Conservation (phyloP, 2,329 filamentous ascomycete species). For the Ceratocystis huliohia region DNA sequence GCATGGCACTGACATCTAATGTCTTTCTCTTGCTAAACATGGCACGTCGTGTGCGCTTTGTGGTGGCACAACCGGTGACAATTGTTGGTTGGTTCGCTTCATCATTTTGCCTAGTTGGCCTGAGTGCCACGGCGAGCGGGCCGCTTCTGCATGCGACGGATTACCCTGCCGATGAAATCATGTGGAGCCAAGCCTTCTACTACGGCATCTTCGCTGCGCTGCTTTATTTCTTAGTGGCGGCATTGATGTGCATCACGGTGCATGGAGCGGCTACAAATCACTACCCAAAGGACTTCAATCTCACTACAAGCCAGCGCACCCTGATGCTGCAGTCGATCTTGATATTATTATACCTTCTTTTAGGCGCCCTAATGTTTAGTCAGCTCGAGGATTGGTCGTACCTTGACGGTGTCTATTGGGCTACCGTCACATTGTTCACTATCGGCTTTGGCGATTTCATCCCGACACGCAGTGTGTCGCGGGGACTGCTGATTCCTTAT, state of each 20-base stretch:
- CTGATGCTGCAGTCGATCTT: slow-evolving; percentile 83
- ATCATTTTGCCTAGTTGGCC: slow-evolving; percentile 51
- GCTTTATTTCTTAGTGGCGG: slow-evolving; percentile 67
- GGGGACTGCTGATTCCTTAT: slow-evolving; percentile 69
- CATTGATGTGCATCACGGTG: slow-evolving; percentile 67
- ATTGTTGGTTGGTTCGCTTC: slow-evolving; percentile 68
- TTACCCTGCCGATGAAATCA: slow-evolving; percentile 37
- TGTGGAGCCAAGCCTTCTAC: slow-evolving; percentile 72
- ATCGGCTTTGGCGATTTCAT: slow-evolving; percentile 49
- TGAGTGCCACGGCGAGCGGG: slow-evolving; percentile 52
- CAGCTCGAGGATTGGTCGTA: slow-evolving; percentile 62
- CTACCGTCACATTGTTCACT: slow-evolving; percentile 57
- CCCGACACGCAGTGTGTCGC: slow-evolving; percentile 40
- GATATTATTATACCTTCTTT: slow-evolving; percentile 66
- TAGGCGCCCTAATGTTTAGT: slow-evolving; percentile 65
- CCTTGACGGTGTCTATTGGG: slow-evolving; percentile 68
- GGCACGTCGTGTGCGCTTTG: slow-evolving; percentile 65
- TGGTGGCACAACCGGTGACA: slow-evolving; percentile 68
- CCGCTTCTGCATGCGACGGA: slow-evolving; percentile 31
- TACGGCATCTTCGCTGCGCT: slow-evolving; percentile 70
- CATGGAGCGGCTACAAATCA: slow-evolving; percentile 56
- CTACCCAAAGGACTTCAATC: slow-evolving; percentile 64
- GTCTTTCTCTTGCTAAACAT: slow-evolving; percentile 78
- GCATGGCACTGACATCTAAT: slow-evolving; percentile 65
- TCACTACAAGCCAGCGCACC: slow-evolving; percentile 71